Percentiles rank a stretch among this genome's conserved stretches.
Conservation (phyloP, 1,284 basidiomycete species). For the Cerrena zonata region DNA sequence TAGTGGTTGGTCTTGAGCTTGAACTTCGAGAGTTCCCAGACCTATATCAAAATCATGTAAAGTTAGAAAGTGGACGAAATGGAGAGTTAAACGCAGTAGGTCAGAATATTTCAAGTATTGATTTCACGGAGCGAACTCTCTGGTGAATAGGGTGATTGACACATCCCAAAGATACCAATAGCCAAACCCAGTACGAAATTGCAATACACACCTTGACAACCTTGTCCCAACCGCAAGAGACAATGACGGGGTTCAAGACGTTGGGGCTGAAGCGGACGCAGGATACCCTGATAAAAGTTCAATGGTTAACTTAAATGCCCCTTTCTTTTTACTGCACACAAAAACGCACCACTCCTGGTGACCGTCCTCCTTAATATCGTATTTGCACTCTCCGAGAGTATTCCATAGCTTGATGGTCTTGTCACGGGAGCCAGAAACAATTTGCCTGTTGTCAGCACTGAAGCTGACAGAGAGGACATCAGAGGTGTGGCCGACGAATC, state of each 20-base stretch:
- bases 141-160: conserved; percentile 57
- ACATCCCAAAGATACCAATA: conserved; percentile 36
- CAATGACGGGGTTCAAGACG: conserved; percentile 95
- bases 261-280: conserved; percentile 99
- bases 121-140: conserved; percentile 44
- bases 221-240: conserved; percentile 99
- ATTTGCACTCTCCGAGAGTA: conserved; percentile 99
- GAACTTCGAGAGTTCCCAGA: conserved; percentile 99
- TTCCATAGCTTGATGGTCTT: conserved; percentile 99
- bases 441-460: conserved; percentile 96
- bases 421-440: conserved; percentile 97
- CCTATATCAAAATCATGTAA: conserved; percentile 46
- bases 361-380: conserved; percentile 98
- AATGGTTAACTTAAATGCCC: too few relatives aligned
- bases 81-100: conserved; percentile 18
- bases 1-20: conserved; percentile 99
- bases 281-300: conserved; percentile 70
- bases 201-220: conserved; percentile 86
- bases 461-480: conserved; percentile 98
- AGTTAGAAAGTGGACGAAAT: conserved; percentile 1
- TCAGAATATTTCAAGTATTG: conserved; percentile 76
- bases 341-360: conserved; percentile 83
- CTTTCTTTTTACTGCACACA: too few relatives aligned
- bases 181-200: conserved; percentile 12
- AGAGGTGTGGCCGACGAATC: conserved; percentile 96